Base-by-base conservation (phyloP, 805 yeast genomes). In the Saturnispora hagleri region DNA sequence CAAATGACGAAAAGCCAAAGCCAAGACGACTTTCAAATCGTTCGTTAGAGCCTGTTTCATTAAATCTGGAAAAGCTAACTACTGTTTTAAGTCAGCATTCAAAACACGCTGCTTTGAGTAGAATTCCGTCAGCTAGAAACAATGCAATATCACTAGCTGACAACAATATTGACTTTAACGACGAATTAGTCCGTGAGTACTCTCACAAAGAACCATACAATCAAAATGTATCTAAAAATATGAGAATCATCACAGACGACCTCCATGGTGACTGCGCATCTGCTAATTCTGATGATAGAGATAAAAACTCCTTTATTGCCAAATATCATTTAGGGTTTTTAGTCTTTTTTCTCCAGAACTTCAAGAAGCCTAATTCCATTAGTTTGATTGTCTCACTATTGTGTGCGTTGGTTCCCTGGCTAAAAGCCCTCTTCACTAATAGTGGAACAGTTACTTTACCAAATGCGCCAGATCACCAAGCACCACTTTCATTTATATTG, bases 321-420 rank as follows among this genome's bases (percentile, higher is more conserved):
- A 66, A 61, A 44, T 67, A 67, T 51, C 60, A 63, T 46, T 51
- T 68, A 40, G 56, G 62, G 44, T 58, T 56, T 48, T 31, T 67
- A 0, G 59, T 69, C 4, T 70, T 68, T 51, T 60, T 71, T 42
- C 47, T 66, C n/a, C 73, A 73, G 55, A 79, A 76, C 61, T 69
- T 79, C 51, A 54, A 67, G 34, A 70, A 77, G 4, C 83, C 84
- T 8, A 72, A 66, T 55, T 76, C 83, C 1, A 49, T 75, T 10
- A 67, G 79, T 2, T 67, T 79, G 49, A 67, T 77, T 5, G 44
- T 72, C 3, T 66, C 82, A 1, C 60, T 79, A 33, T 69, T 70
- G 8, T 63, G 77, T 31, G 77, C 82, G 15, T 70, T 79, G 72
- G 65, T 81, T 10, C 84, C 84, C 5, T 81, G 83, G 64, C 58